These are phyloP conservation scores for Podospora tetraspora DNA, from an alignment of 495 filamentous ascomycete species.

Conservation along the genomic window DNA sequence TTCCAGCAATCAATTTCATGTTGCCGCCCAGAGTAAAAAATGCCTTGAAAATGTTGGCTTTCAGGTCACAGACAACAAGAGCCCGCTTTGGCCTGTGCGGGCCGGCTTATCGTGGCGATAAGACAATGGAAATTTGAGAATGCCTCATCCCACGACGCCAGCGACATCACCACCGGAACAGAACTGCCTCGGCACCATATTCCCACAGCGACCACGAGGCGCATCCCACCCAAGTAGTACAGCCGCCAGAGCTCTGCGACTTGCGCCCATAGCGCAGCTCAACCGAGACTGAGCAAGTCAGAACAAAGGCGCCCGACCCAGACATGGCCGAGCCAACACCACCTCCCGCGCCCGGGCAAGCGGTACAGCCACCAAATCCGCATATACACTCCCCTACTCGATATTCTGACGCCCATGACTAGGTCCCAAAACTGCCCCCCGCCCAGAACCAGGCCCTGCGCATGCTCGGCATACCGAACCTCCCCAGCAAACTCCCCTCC, in stretches of 20 bases:
- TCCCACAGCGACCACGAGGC: neutral
- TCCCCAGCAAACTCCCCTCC: constrained; percentile 82
- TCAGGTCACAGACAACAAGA: neutral
- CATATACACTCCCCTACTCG: neutral
- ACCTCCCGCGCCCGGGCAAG: neutral
- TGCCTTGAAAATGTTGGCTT: neutral
- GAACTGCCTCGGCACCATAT: neutral
- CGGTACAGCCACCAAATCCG: neutral
- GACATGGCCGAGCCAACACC: neutral
- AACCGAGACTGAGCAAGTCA: neutral
- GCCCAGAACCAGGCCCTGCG: constrained; percentile 62
- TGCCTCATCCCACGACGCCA: neutral
- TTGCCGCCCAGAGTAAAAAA: neutral
- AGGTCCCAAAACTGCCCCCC: constrained; percentile 41
- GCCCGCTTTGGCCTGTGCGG: neutral
- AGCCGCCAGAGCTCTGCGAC: neutral
- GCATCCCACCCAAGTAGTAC: neutral
- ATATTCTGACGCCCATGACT: neutral
- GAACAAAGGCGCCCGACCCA: neutral
- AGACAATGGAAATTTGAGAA: neutral
- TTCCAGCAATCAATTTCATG: neutral
- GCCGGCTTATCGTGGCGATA: neutral
- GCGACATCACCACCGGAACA: neutral
- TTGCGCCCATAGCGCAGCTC: neutral
- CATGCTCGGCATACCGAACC: constrained; percentile 76